Evolutionary conservation across 1,284 basidiomycete species (phyloP), one percentile per base, ranked within the genome.

Genomic region (Chiua sp.): DNA sequence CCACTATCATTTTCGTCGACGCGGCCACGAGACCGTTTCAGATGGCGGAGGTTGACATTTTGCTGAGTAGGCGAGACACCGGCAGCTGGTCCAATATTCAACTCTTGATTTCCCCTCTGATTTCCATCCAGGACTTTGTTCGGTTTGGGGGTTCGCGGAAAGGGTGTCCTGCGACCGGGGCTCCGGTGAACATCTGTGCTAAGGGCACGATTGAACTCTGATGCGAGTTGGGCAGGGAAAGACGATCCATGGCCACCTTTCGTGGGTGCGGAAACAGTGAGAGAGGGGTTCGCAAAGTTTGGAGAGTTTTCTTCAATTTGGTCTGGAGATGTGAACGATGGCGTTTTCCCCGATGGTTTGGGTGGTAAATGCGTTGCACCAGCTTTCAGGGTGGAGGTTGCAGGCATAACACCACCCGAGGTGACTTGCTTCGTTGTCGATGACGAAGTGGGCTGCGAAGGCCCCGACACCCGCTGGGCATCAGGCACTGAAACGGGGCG

Each of bases 1-100:
- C 72, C 73, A 42, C 62, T 55, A 28, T 62, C 64, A 22, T 57
- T 73, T 56, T 70, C 69, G 52, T 73, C 72, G 22, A 63, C 48
- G 22, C 61, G 70, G 18, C 63, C 54, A 28, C 68, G 73, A 50
- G 60, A 60, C 16, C 60, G 64, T 46, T 72, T 76, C 51, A 73
- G 52, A 57, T 73, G 72, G 48, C 72, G 74, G 39, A 73, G 69
- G 54, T 73, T 73, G 4, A 72, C 68, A 6, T 61, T 71, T 46
- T 54, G 71, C 32, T 75, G 72, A 33, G 72, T 54, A 4, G 72
- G 72, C 3, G 74, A 75, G 12, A 72, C 52, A 18, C 56, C 42
- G 1, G 49, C 28, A 32, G 48, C 16, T 20, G 74, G 72, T 28
- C 63, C 63, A 20, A 75, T 64, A 39, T 64, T 62, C 26, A 70